Evolutionary conservation across 2,329 filamentous ascomycete genomes (phyloP), one percentile per base, ranked within the genome.

Genomic region (Phaeosphaeriaceae sp.): DNA sequence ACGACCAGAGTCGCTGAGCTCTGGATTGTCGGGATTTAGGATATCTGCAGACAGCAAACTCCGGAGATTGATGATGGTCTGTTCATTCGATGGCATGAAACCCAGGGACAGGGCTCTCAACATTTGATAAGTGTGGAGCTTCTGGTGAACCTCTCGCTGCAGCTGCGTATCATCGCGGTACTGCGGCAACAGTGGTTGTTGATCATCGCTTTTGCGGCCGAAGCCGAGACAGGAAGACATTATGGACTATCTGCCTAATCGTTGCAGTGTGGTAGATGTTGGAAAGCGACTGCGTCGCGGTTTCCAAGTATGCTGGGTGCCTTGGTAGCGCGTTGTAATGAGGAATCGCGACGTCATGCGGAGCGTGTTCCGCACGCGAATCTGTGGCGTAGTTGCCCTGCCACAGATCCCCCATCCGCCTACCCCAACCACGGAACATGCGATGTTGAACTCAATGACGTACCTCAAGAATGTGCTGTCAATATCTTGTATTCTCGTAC

Each of bases 61-160:
- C 65, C 92, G 88, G 2, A 98, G 82, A 65, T 96, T 93, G 74
- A 89, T 82, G 69, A 95, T 90, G 66, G 85, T 74, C 76, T 98
- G 94, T 67, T 95, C 89, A 11, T 91, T 97, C 6, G 92, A 95
- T 48, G 94, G 94, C 90, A 98, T 93, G 78, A 89, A 97, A 6
- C 94, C 94, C 70, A 91, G 87, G 1, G 86, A 86, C 10, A 97
- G 76, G 54, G 94, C 94, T 53, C 91, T 86, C 25, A 93, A 75
- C 90, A 97, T 96, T 82, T 97, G 92, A 74, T 97, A 97, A 24
- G 89, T 89, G 79, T 97, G 94, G 60, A 98, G 85, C 83, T 97
- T 97, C 77, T 94, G 88, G 72, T 94, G 91, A 57, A 96, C 84
- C 69, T 88, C 84, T 48, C 88, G 84, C 83, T 71, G 68, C 53